A percentile compares a stretch with the other conserved stretches of the same genome.
phyloP scores from a whole-genome alignment of 2,329 filamentous ascomycete genomes.

The Hymenoscyphus linearis region DNA sequence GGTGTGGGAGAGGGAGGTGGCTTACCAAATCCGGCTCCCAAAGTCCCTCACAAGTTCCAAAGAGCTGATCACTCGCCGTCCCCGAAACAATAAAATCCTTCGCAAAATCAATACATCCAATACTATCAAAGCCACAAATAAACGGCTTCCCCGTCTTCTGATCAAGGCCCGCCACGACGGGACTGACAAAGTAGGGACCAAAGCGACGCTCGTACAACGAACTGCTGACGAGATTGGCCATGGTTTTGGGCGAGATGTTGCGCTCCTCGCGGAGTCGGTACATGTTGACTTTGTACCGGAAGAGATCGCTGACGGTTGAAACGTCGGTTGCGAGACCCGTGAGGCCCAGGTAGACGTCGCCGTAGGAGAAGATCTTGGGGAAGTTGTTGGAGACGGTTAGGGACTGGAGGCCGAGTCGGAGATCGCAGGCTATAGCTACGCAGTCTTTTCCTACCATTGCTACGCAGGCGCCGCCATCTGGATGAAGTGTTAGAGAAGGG shows the following conservation, averaged over 20 bases:
- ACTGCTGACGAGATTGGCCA: slow-evolving; percentile 90
- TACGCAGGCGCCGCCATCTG: slow-evolving; percentile 86
- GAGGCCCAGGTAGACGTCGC: slow-evolving; percentile 89
- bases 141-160: slow-evolving; percentile 92
- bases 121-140: slow-evolving; percentile 98
- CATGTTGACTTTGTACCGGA: slow-evolving; percentile 99
- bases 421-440: slow-evolving; percentile 97
- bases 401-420: slow-evolving; percentile 92
- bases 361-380: slow-evolving; percentile 98
- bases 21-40: slow-evolving; percentile 95
- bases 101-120: slow-evolving; percentile 98
- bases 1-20: not conserved
- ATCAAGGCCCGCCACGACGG: slow-evolving; percentile 91
- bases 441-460: slow-evolving; percentile 99
- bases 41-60: slow-evolving; percentile 95
- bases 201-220: slow-evolving; percentile 93
- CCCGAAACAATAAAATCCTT: slow-evolving; percentile 99
- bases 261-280: slow-evolving; percentile 98
- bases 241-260: slow-evolving; percentile 87
- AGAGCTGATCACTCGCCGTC: slow-evolving; percentile 94
- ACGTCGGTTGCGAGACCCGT: slow-evolving; percentile 97
- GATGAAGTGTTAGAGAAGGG: slow-evolving; percentile 19
- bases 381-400: slow-evolving; percentile 99
- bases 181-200: slow-evolving; percentile 92
- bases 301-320: slow-evolving; percentile 87